phyloP scores from a whole-genome alignment of 805 yeast species.

The Lipomyces orientalis region DNA sequence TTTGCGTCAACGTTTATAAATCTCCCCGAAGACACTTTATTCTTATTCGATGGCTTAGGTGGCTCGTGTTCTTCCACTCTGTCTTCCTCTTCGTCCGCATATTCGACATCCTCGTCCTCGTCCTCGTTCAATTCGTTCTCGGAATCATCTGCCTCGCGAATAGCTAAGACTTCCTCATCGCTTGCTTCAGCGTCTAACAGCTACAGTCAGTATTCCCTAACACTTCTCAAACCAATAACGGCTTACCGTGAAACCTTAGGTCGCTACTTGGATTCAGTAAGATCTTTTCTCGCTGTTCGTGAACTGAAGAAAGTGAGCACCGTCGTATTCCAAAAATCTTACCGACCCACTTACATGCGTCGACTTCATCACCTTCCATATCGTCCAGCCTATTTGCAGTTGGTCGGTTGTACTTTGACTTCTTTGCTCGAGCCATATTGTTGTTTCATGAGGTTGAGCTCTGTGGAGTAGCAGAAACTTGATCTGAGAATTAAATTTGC shows the following conservation, averaged over 20 bases:
- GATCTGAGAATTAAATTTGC: background rate
- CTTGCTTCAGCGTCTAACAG: slow-evolving; percentile 48
- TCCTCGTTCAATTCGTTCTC: slow-evolving; percentile 54
- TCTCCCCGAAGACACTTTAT: background rate
- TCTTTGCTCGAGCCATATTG: slow-evolving; percentile 29
- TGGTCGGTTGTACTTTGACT: background rate
- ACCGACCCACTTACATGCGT: slow-evolving; percentile 39
- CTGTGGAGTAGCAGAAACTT: background rate
- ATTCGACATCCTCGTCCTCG: slow-evolving; percentile 57
- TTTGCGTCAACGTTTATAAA: slow-evolving; percentile 47
- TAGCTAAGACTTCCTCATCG: slow-evolving; percentile 63
- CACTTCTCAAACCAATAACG: background rate
- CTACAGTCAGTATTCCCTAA: background rate
- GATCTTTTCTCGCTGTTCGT: slow-evolving; percentile 44
- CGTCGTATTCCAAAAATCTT: too few relatives aligned
- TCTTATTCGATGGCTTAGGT: slow-evolving; percentile 27
- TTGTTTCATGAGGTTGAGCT: background rate
- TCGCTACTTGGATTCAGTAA: slow-evolving; percentile 37
- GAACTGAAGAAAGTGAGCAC: slow-evolving; percentile 34
- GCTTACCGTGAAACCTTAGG: slow-evolving; percentile 36
- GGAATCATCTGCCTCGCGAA: slow-evolving; percentile 46
- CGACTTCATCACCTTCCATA: slow-evolving; percentile 44
- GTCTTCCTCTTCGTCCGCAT: slow-evolving; percentile 51
- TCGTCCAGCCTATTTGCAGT: slow-evolving; percentile 38
- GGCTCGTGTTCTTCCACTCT: slow-evolving; percentile 55